These are phyloP conservation scores for Metschnikowia similis DNA, from an alignment of 805 yeast genomes.

Conservation along the genomic window DNA sequence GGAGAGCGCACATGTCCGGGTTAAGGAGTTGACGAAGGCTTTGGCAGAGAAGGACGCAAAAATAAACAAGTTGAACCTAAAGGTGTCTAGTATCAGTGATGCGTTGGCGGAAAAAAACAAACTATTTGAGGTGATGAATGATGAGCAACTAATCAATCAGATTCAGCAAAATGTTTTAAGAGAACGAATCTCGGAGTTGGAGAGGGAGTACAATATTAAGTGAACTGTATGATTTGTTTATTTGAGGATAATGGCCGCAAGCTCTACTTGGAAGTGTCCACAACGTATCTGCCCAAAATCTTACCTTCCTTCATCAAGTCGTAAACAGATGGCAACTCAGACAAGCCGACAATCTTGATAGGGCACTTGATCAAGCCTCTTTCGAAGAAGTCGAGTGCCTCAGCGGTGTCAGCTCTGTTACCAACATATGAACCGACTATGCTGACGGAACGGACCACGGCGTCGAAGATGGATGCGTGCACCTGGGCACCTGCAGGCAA, in stretches of 20 bases:
- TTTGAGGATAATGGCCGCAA: not conserved
- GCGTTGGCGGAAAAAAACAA: constrained; percentile 47
- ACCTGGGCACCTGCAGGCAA: constrained; percentile 44
- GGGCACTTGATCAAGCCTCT: constrained; percentile 42
- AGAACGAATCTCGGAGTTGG: constrained; percentile 33
- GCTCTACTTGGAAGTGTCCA: constrained; percentile 35
- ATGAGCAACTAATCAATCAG: constrained; percentile 57
- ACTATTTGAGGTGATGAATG: constrained; percentile 57
- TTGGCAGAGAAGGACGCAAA: constrained; percentile 10
- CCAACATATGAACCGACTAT: constrained; percentile 44
- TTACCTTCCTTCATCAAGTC: constrained; percentile 39
- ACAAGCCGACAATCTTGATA: constrained; percentile 38
- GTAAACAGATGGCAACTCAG: constrained; percentile 37
- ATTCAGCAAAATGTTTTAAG: constrained; percentile 53
- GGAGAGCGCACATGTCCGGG: constrained; percentile 21
- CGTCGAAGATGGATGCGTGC: constrained; percentile 33
- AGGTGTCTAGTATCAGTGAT: constrained; percentile 21
- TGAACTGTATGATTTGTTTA: not conserved
- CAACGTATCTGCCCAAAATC: constrained; percentile 43
- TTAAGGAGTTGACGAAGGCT: constrained; percentile 14
- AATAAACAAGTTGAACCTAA: constrained; percentile 7
- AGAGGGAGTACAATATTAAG: constrained; percentile 12
- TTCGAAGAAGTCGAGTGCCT: constrained; percentile 42
- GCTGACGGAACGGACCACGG: constrained; percentile 38
- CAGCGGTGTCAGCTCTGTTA: constrained; percentile 44